Base-by-base conservation (phyloP, 169 alveolate genomes). In the Cryptosporidium parvum region DNA sequence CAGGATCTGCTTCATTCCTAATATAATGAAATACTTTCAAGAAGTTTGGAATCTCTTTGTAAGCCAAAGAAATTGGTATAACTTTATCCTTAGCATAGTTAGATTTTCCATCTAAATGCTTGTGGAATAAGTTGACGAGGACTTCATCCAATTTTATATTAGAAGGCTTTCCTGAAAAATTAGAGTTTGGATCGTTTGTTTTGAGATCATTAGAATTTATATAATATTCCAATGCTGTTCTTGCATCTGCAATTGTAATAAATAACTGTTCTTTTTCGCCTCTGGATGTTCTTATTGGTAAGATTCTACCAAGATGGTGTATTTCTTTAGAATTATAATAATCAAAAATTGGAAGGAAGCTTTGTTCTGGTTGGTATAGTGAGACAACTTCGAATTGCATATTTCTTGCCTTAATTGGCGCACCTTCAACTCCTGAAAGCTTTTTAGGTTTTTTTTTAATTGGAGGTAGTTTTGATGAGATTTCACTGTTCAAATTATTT, bases 261-360 rank as follows among this genome's bases (percentile, higher is more conserved):
- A 80, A 80, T 16, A 18, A 3, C 21, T 80, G 89, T 16, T 62
- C 59, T 29, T 65, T 80, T 29, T 61, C 89, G 45, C 89, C 89
- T 39, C 68, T 31, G n/a, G 89, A 80, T 39, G 89, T 62, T 42
- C 44, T 80, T 29, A 80, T 44, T 18, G 23, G 21, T 6, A 42
- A 42, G 0, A 14, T 9, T 65, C 42, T 44, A 45, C 89, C 89
- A 65, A 65, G 70, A n/a, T 9, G 21, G 0, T 21, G 12, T 9
- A 21, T 10, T 39, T 80, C 69, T 23, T 21, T 70, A 21, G 67
- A 44, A 21, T 44, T 21, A 4, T 62, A 59, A 65, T 62, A 65
- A 37, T 80, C 89, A 12, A 80, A 8, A 42, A 80, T n/a, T 10
- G 56, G 45, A n/a, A 31, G 80, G 29, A 61, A 45, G 53, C n/a